phyloP scores from a whole-genome alignment of 768 basidiomycete species.

The Tephrocybe sp. region DNA sequence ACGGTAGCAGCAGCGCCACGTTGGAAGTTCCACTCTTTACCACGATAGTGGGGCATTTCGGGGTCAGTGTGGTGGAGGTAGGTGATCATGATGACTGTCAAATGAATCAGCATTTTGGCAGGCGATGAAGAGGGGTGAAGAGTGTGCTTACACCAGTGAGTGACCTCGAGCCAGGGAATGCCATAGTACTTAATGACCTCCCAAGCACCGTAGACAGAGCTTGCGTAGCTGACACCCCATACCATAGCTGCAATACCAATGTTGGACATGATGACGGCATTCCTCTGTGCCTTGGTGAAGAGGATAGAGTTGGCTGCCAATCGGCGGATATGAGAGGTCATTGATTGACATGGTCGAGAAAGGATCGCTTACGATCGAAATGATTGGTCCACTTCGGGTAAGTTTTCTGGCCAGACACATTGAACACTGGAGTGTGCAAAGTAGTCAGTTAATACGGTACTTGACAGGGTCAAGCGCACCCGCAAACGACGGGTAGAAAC shows the following conservation, averaged over 20 bases:
- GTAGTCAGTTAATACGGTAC: not conserved
- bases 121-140: not conserved
- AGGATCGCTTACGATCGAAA: slow-evolving; percentile 51
- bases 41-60: slow-evolving; percentile 56
- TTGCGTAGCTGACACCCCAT: slow-evolving; percentile 35
- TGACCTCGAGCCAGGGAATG: slow-evolving; percentile 55
- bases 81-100: slow-evolving; percentile 51
- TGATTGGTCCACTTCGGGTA: slow-evolving; percentile 70
- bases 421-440: slow-evolving; percentile 44
- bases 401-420: slow-evolving; percentile 59
- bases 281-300: slow-evolving; percentile 52
- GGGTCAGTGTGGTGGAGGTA: slow-evolving; percentile 70
- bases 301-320: slow-evolving; percentile 51
- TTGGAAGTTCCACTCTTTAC: slow-evolving; percentile 56
- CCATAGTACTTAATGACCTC: slow-evolving; percentile 49
- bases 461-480: not conserved
- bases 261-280: slow-evolving; percentile 56
- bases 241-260: slow-evolving; percentile 53
- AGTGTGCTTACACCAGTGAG: slow-evolving; percentile 51
- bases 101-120: not conserved
- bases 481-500: slow-evolving; percentile 21
- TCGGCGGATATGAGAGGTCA: not conserved
- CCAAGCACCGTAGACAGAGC: slow-evolving; percentile 34
- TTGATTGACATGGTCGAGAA: not conserved
- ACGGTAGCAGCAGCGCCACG: slow-evolving; percentile 64